Conservation (phyloP, 2,329 filamentous ascomycete species). For the Anisogramma anomala region DNA sequence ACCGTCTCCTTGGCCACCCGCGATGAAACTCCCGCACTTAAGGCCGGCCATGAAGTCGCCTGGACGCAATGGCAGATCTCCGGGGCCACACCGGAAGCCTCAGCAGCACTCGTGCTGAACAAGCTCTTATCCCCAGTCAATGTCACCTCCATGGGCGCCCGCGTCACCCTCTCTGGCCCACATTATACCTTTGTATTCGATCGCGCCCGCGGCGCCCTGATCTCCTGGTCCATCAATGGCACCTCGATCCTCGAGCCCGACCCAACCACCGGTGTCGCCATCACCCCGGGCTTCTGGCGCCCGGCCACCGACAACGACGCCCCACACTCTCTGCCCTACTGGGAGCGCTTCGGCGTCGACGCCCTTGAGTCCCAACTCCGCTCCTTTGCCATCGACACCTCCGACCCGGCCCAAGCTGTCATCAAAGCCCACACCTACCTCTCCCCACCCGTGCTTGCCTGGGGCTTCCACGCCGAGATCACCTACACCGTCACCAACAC, state of each 20-base stretch:
- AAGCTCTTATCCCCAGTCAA: conserved; percentile 16
- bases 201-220: conserved; percentile 31
- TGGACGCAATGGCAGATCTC: conserved; percentile 39
- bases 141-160: conserved; percentile 18
- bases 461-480: conserved; percentile 39
- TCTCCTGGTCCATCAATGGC: conserved; percentile 28
- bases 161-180: conserved; percentile 21
- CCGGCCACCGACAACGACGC: conserved; percentile 55
- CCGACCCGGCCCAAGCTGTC: conserved; percentile 22
- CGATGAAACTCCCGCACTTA: conserved; percentile 37
- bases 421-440: conserved; percentile 36
- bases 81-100: conserved; percentile 15
- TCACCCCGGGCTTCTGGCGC: conserved; percentile 46
- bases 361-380: conserved; percentile 34
- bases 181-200: conserved; percentile 34
- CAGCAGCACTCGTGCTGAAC: conserved; percentile 5
- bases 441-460: conserved; percentile 48
- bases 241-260: conserved; percentile 25
- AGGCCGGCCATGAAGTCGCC: conserved; percentile 41
- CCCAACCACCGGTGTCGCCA: conserved; percentile 25
- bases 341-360: conserved; percentile 41
- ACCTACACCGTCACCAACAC: conserved; percentile 39
- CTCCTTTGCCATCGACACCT: conserved; percentile 23
- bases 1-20: conserved; percentile 33
- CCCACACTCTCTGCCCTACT: conserved; percentile 42